These are phyloP conservation scores for Chloromonas sp. DNA, from an alignment of 163 green algal species.

Conservation along the genomic window DNA sequence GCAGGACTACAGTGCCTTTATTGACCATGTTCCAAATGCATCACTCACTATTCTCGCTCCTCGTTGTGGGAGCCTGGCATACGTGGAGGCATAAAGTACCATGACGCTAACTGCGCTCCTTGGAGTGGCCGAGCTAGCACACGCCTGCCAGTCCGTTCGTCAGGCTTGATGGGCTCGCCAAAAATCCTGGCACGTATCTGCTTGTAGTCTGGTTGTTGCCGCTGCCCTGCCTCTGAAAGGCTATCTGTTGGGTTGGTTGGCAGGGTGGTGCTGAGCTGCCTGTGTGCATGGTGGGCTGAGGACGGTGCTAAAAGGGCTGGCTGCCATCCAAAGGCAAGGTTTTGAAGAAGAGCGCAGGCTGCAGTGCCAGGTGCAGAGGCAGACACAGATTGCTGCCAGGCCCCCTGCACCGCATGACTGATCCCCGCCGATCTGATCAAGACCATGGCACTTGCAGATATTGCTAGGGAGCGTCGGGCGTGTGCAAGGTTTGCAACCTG, in stretches of 20 bases:
- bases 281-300: neutral
- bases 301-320: neutral
- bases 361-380: neutral
- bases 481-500: too few species aligned
- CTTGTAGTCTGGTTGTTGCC: neutral
- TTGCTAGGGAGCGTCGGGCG: too few species aligned
- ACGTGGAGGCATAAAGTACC: constrained; percentile 23
- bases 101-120: constrained; percentile 17
- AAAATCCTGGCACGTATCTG: constrained; percentile 14
- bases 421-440: too few species aligned
- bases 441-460: too few species aligned
- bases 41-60: constrained; percentile 29
- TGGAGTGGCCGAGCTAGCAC: constrained; percentile 23
- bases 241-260: neutral
- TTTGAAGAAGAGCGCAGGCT: too few species aligned
- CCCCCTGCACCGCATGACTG: too few species aligned
- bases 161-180: constrained; percentile 11
- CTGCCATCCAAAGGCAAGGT: neutral
- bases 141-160: constrained; percentile 20
- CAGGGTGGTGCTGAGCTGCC: neutral
- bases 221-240: neutral
- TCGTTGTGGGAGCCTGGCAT: constrained; percentile 29
- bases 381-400: neutral
- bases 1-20: neutral
- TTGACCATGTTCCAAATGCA: neutral